Evolutionary conservation across 768 basidiomycete genomes (phyloP).

Genomic region (Phylloporus arenicola): DNA sequence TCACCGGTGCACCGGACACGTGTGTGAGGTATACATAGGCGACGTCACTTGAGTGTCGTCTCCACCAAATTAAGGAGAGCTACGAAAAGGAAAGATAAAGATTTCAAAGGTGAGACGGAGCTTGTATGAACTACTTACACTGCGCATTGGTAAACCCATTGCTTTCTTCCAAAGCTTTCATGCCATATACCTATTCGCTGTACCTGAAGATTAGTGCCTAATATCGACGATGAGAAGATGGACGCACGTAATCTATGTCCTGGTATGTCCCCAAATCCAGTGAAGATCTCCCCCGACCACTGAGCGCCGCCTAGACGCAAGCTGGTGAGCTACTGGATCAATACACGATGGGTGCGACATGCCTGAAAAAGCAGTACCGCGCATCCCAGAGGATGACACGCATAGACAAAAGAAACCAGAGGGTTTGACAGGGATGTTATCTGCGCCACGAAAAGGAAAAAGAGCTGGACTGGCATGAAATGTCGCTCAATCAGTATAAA

Average conservation of each 20-base stretch:
- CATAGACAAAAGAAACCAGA: slow-evolving; percentile 57
- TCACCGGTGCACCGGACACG: slow-evolving; percentile 54
- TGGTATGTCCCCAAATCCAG: slow-evolving; percentile 87
- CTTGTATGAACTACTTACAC: slow-evolving; percentile 44
- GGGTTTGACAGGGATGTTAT: slow-evolving; percentile 44
- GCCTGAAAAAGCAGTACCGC: slow-evolving; percentile 79
- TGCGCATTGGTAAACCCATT: slow-evolving; percentile 86
- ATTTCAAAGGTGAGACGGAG: background rate
- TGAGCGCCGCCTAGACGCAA: slow-evolving; percentile 63
- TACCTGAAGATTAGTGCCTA: slow-evolving; percentile 33
- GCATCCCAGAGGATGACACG: slow-evolving; percentile 72
- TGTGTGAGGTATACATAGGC: slow-evolving; percentile 74
- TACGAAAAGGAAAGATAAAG: slow-evolving; percentile 23
- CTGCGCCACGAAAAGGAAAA: background rate
- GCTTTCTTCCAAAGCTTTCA: slow-evolving; percentile 53
- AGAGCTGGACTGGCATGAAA: too few relatives aligned
- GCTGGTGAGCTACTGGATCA: background rate
- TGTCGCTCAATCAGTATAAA: too few relatives aligned
- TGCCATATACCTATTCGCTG: slow-evolving; percentile 59
- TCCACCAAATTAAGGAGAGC: slow-evolving; percentile 79
- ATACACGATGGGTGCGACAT: background rate
- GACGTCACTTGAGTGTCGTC: slow-evolving; percentile 66
- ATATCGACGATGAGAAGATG: background rate
- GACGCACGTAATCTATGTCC: slow-evolving; percentile 45
- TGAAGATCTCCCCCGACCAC: slow-evolving; percentile 85